Evolutionary conservation across 2,329 filamentous ascomycete species (phyloP), one percentile per base, ranked within the genome.

Genomic region (Diaporthe australafricana): DNA sequence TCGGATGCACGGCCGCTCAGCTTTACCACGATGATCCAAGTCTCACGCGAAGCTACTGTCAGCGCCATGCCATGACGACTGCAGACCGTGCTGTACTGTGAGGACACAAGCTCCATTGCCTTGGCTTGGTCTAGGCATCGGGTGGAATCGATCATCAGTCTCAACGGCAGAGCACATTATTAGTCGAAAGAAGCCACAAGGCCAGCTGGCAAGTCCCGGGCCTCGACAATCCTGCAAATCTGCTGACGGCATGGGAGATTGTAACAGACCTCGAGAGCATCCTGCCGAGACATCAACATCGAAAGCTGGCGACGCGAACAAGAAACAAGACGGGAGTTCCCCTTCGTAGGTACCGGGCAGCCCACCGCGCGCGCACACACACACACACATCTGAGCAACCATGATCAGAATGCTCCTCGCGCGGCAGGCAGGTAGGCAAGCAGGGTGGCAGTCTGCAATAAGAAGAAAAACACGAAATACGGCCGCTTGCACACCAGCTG

Each of bases 1-100:
- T 38, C 27, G 55, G 62, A 62, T 53, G 62, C 68, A 71, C 68
- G 48, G 71, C 69, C 63, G 53, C 53, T 55, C 68, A 65, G 57
- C 60, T 63, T 25, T 63, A 63, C 60, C 60, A 63, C 60, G 60
- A 63, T 63, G 42, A 63, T 63, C 60, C 60, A 63, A 63, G 60
- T 63, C 60, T 48, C 27, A 17, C 27, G 27, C 60, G 60, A 63
- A 63, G 60, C 42, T 63, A 63, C 60, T 42, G 42, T 48, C 42
- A 38, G 60, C 60, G 42, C 60, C 60, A 48, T 27, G 30, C 60
- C 57, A 35, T 32, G 56, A n/a, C 45, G 25, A 63, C 20, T 22
- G 2, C 25, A 62, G 42, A 20, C 42, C 42, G 40, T 48, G 42
- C 57, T 32, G 6, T 17, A 11, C 42, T 63, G 40, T 47, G 57